These are phyloP conservation scores for Tuber indicum DNA, from an alignment of 495 filamentous ascomycete species.

Conservation along the genomic window DNA sequence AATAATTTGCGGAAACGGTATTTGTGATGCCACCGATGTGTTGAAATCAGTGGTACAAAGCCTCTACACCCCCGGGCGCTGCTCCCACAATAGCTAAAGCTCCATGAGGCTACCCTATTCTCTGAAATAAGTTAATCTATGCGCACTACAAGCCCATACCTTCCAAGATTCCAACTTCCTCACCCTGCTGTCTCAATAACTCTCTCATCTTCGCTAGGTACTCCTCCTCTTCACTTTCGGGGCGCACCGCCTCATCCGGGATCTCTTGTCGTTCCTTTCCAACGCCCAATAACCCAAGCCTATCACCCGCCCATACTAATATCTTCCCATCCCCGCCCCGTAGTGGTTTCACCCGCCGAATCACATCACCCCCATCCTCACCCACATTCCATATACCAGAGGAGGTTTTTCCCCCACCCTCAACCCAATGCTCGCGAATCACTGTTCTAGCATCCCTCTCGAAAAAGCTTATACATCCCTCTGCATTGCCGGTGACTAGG, in stretches of 20 bases:
- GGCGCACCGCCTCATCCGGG: conserved; percentile 48
- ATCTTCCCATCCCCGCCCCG: conserved; percentile 57
- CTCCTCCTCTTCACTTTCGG: conserved; percentile 36
- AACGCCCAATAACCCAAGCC: conserved; percentile 64
- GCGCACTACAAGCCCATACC: conserved; percentile 18
- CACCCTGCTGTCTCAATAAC: conserved; percentile 21
- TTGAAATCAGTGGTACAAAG: background rate
- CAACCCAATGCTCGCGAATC: conserved; percentile 69
- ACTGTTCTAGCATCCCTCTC: conserved; percentile 81
- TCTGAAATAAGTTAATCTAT: background rate
- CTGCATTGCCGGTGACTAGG: conserved; percentile 75
- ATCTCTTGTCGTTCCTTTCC: conserved; percentile 43
- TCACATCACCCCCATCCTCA: conserved; percentile 51
- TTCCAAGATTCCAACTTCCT: conserved; percentile 32
- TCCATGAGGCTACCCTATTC: background rate
- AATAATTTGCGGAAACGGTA: background rate
- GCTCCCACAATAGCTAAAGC: background rate
- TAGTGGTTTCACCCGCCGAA: conserved; percentile 63
- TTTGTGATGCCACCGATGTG: background rate
- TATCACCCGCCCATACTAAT: conserved; percentile 74
- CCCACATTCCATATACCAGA: conserved; percentile 43
- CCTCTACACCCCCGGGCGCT: background rate
- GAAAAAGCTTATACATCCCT: conserved; percentile 83
- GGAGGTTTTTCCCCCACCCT: conserved; percentile 44
- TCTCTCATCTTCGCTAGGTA: conserved; percentile 31